Evolutionary conservation across 148 eudicot genomes (phyloP).

Genomic region (Spergularia marina): DNA sequence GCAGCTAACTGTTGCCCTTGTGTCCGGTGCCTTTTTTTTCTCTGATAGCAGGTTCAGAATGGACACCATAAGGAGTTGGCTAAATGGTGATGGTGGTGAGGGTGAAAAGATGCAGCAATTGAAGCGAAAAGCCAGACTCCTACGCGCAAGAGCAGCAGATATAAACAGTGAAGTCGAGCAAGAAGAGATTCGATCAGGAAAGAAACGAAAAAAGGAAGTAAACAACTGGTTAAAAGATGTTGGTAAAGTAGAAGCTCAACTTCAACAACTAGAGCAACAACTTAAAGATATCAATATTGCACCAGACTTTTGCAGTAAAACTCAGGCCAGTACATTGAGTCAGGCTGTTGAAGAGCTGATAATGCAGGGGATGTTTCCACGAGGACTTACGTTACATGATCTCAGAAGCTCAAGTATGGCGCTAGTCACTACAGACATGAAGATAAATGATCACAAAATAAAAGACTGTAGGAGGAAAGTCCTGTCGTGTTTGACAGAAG

Average conservation of each 20-base stretch:
- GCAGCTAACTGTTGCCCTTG: too few relatives aligned
- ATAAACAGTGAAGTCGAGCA: conserved; percentile 19
- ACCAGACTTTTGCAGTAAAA: background rate
- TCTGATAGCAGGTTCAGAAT: conserved; percentile 5
- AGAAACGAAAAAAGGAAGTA: conserved; percentile 25
- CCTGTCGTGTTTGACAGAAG: conserved; percentile 22
- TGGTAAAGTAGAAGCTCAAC: conserved; percentile 16
- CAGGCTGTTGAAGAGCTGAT: conserved; percentile 16
- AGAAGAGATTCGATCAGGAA: conserved; percentile 29
- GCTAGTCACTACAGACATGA: conserved; percentile 20
- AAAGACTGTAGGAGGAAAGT: conserved; percentile 18
- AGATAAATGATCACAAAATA: conserved; percentile 10
- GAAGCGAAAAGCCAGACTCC: conserved; percentile 22
- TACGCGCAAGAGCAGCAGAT: conserved; percentile 24
- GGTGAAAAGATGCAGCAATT: conserved; percentile 24
- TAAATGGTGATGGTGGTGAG: conserved; percentile 12
- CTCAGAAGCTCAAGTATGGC: conserved; percentile 21
- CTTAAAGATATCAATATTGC: background rate
- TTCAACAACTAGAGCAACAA: conserved; percentile 21
- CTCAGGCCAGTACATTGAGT: conserved; percentile 8
- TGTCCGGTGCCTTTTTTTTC: too few relatives aligned
- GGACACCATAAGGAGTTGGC: conserved; percentile 22
- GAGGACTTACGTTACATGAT: conserved; percentile 19
- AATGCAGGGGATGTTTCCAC: conserved; percentile 20
- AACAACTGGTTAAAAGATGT: conserved; percentile 26